These are phyloP conservation scores for Penicillium decumbens DNA, from an alignment of 2,329 filamentous ascomycete genomes.

Conservation along the genomic window DNA sequence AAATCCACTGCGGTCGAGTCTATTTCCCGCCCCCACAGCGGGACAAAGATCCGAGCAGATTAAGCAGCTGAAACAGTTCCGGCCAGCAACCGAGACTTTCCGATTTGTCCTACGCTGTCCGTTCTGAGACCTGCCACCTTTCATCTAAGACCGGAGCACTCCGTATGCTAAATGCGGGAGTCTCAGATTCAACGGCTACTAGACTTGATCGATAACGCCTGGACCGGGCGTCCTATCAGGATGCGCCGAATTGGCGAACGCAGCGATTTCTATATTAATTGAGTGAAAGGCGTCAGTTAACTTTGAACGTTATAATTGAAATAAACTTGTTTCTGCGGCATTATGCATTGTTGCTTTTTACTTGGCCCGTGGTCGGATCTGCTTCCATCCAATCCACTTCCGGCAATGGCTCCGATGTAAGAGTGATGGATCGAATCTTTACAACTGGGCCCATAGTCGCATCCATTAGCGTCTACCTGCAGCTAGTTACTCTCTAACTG, in stretches of 20 bases:
- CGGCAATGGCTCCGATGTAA: neutral
- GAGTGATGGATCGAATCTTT: neutral
- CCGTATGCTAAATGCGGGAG: constrained; percentile 17
- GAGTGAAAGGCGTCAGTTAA: neutral
- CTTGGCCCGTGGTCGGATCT: neutral
- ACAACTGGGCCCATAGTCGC: neutral
- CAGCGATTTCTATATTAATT: neutral
- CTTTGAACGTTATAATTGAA: neutral
- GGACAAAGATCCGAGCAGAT: constrained; percentile 23
- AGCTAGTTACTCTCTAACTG: constrained; percentile 61
- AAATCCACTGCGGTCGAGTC: neutral
- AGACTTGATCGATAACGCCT: constrained; percentile 13
- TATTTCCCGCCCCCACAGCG: constrained; percentile 22
- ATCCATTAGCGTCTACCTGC: neutral
- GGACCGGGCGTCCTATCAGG: neutral
- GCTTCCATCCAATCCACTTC: neutral
- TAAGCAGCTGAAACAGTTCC: constrained; percentile 20
- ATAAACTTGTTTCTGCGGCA: neutral
- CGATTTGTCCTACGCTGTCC: constrained; percentile 19
- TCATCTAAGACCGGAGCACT: constrained; percentile 16
- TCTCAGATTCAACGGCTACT: constrained; percentile 15
- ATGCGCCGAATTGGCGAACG: neutral
- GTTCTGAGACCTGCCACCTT: neutral
- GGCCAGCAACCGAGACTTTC: constrained; percentile 21
- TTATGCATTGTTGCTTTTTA: neutral